A percentile compares a stretch with the other conserved stretches of the same genome.
Evolutionary conservation across 2,329 filamentous ascomycete species (phyloP).

Genomic region (Colletotrichum theobromicola): DNA sequence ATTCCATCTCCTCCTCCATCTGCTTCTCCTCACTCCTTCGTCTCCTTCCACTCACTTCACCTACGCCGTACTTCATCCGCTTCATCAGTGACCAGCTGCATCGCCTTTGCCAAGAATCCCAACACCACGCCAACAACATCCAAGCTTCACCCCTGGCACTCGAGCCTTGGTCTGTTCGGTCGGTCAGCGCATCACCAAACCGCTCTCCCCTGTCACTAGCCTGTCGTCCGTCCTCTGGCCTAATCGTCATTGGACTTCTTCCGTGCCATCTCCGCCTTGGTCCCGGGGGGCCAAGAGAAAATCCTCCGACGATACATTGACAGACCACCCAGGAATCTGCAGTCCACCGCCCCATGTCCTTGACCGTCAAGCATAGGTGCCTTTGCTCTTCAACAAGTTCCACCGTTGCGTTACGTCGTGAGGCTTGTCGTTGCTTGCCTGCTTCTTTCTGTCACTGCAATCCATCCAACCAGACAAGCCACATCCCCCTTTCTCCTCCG

Average conservation of each 20-base stretch:
- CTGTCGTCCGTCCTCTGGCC: not conserved
- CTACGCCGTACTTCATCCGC: not conserved
- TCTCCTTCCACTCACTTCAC: not conserved
- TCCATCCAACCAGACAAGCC: not conserved
- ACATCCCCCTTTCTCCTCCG: not conserved
- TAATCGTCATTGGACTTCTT: not conserved
- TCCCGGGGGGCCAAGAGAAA: not conserved
- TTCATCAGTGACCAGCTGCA: too few relatives aligned
- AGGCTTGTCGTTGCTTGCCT: not conserved
- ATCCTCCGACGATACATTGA: conserved; percentile 3
- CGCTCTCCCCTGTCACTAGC: not conserved
- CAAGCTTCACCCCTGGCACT: not conserved
- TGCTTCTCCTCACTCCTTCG: not conserved
- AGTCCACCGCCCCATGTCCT: not conserved
- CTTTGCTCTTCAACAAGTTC: not conserved
- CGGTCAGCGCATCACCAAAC: not conserved
- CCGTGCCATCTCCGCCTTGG: not conserved
- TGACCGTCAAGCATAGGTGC: not conserved
- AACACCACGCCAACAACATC: not conserved
- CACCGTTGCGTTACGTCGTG: not conserved
- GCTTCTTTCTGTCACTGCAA: not conserved
- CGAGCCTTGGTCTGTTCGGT: not conserved
- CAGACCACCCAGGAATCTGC: not conserved
- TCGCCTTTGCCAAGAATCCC: too few relatives aligned
- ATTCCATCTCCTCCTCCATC: not conserved